Base-by-base conservation (phyloP, 1,284 basidiomycete species). In the Puccinia novopanici region DNA sequence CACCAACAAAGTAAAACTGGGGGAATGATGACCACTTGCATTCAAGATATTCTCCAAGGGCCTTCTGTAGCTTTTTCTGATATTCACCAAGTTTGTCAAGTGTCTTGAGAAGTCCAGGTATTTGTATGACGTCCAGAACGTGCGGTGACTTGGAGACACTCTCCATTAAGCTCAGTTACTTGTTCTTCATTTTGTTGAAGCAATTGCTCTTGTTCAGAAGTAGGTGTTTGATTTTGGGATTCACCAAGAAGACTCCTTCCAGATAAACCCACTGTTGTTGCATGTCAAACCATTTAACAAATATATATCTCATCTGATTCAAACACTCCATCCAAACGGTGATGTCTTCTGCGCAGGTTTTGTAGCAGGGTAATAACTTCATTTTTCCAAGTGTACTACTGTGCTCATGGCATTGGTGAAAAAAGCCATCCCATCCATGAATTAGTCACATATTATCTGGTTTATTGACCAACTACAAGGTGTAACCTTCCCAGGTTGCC, bases 231-330 rank as follows among this genome's bases (percentile, higher is more conserved):
- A 96, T 98, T 85, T 98, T 95, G 34, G 94, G 95, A 84, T 94
- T 98, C 59, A 95, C 95, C n/a, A 94, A 94, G 87, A 99, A 99
- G 84, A 99, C 98, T 75, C 97, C 97, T 81, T 99, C 96, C 75
- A 99, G 89, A 85, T 99, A 99, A 0, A 99, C 97, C 97, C 97
- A 99, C 88, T 99, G 97, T 5, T 97, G 91, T 85, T 99, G 98
- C 19, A 99, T 97, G 83, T 99, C 97, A 83, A 98, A 97, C 97
- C 97, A 99, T 54, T 98, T 92, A 86, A 99, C 95, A 85, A 99
- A 99, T 19, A 99, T 89, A 40, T 97, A 94, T 83, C 98, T 94
- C 50, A 97, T 92, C 40, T 94, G 90, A 86, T 97, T 98, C 40
- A 98, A 89, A 86, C 95, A 95, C 59, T 87, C 87, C 65, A 86